These are phyloP conservation scores for Porcisia hertigi DNA, from an alignment of 208 protist species.

Conservation along the genomic window DNA sequence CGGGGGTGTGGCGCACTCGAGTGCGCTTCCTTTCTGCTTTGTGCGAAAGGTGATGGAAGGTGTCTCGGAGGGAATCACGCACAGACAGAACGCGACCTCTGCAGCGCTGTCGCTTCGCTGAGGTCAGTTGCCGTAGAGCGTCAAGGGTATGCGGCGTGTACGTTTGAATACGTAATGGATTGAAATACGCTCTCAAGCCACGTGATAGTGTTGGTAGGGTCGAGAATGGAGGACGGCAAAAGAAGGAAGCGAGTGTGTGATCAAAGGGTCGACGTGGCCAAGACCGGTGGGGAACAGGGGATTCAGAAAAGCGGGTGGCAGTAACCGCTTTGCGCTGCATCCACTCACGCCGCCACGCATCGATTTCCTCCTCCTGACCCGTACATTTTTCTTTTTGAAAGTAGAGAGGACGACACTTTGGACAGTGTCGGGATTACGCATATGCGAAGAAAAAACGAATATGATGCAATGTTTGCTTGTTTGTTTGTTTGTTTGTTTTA, in stretches of 20 bases:
- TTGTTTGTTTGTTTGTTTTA: neutral
- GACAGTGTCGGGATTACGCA: no score
- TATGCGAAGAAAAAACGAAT: no score
- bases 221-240: slow-evolving; percentile 9
- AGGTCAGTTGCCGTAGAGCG: neutral
- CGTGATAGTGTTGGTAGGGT: neutral
- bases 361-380: neutral
- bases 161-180: neutral
- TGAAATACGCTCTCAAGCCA: neutral
- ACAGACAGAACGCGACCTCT: slow-evolving; percentile 7
- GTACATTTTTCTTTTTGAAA: no score
- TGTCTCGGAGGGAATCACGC: neutral
- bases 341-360: neutral
- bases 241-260: slow-evolving; percentile 1
- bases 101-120: slow-evolving; percentile 3
- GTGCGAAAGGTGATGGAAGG: neutral
- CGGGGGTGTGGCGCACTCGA: neutral
- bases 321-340: neutral
- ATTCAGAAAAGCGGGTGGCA: neutral
- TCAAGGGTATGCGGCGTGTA: neutral
- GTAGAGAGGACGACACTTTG: no score
- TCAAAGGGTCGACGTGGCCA: neutral
- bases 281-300: neutral
- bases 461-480: neutral
- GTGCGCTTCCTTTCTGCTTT: neutral